Evolutionary conservation across 2,329 filamentous ascomycete species (phyloP), one percentile per base, ranked within the genome.

Genomic region (Fusarium protoensiforme): DNA sequence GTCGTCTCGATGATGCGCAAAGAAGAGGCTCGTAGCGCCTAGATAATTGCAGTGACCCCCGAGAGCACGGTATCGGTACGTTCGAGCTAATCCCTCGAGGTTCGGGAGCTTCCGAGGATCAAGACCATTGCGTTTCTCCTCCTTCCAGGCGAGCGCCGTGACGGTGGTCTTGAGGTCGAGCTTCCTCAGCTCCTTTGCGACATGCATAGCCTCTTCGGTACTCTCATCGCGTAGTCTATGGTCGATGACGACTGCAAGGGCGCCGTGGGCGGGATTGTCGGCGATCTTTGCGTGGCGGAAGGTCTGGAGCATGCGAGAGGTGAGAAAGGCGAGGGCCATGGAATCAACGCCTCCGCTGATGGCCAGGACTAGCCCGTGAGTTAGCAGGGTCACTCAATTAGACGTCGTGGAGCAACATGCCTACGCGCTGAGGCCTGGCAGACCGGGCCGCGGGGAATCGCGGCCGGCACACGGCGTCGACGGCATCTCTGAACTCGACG

Each of bases 311-410:
- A 88, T 77, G 53, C 85, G 82, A 57, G 86, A 87, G 79, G 93
- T 94, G 38, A 98, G 87, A 68, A 87, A 91, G 64, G 95, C 94
- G 68, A 99, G 86, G 31, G 96, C 96, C 95, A 98, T 99, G n/a
- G 96, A 98, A 82, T 99, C 96, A 41, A 96, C 93, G 9, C 96
- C 96, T 27, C 96, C 96, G 79, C 95, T 98, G 69, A 98, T 86
- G 18, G 95, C 96, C 67, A 98, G 85, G 62, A 88, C 92, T 94
- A 10, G 3, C 2, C 16, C 9, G 0, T 27, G 6, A 11, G 7
- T 51, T 13, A 51, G 46, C n/a, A 51, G 3, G 7, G 18, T 18
- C 31, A 59, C 33, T 35, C 27, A 53, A 51, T 33, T 13, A 38
- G n/a, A 36, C 18, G 11, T 24, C 20, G 33, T 24, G 43, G 41